Percentiles rank a stretch among this genome's conserved stretches.
These are phyloP conservation scores for Multifurca ochricompacta DNA, from an alignment of 768 basidiomycete genomes.

Conservation along the genomic window DNA sequence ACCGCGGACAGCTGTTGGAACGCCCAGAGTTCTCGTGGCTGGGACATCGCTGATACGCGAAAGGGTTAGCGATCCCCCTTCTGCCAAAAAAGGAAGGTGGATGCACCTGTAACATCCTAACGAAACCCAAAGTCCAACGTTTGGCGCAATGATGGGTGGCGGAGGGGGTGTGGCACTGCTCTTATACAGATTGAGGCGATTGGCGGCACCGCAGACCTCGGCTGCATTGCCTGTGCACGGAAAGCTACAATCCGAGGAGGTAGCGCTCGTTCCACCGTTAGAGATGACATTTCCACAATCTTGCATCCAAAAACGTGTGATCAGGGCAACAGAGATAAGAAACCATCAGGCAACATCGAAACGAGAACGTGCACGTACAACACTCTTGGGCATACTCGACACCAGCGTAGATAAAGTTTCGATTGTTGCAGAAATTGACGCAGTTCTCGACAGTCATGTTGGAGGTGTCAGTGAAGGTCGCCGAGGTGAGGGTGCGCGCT, in stretches of 20 bases:
- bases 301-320: slow-evolving; percentile 25
- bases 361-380: slow-evolving; percentile 39
- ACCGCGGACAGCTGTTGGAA: slow-evolving; percentile 24
- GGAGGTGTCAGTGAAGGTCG: slow-evolving; percentile 36
- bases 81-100: background rate
- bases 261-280: slow-evolving; percentile 38
- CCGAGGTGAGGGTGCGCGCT: slow-evolving; percentile 50
- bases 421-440: slow-evolving; percentile 37
- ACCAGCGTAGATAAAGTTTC: slow-evolving; percentile 56
- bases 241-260: slow-evolving; percentile 49
- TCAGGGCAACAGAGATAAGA: background rate
- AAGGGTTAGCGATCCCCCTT: slow-evolving; percentile 7
- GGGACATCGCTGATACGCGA: slow-evolving; percentile 28
- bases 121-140: slow-evolving; percentile 55
- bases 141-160: slow-evolving; percentile 43
- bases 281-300: slow-evolving; percentile 57
- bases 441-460: slow-evolving; percentile 58
- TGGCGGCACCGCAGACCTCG: slow-evolving; percentile 55
- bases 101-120: slow-evolving; percentile 70
- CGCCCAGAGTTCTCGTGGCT: slow-evolving; percentile 29
- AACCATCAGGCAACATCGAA: background rate
- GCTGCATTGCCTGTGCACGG: slow-evolving; percentile 50
- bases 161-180: slow-evolving; percentile 51
- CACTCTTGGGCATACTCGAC: slow-evolving; percentile 61
- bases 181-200: slow-evolving; percentile 56